Evolutionary conservation across 1,284 basidiomycete genomes (phyloP).

Genomic region (Sanghuangporus sanghuang): DNA sequence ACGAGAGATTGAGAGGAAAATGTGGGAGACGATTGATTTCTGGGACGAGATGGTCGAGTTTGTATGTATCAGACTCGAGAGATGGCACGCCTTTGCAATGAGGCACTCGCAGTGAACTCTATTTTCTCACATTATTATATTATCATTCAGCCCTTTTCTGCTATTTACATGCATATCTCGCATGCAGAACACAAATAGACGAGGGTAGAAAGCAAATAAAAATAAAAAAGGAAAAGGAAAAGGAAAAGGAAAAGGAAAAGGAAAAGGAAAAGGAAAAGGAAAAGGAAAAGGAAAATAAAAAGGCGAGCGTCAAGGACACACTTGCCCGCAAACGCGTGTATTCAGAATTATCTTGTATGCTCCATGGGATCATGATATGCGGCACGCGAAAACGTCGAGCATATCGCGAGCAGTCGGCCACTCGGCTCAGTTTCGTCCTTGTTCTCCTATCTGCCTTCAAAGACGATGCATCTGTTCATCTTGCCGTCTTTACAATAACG

Average conservation of each 20-base stretch:
- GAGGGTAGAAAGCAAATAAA: neutral
- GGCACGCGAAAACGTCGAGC: neutral
- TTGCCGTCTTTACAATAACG: neutral
- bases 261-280: neutral
- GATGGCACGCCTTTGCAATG: conserved; percentile 2
- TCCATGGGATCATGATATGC: neutral
- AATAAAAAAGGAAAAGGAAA: neutral
- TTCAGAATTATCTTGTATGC: neutral
- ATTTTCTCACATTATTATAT: neutral
- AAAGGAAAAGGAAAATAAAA: neutral
- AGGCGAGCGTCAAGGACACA: neutral
- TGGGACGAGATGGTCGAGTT: neutral
- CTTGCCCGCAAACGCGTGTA: conserved; percentile 3
- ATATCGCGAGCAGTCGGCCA: neutral
- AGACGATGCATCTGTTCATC: neutral
- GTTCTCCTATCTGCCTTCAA: neutral
- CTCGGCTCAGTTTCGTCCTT: neutral
- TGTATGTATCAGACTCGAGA: neutral
- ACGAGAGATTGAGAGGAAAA: neutral
- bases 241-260: neutral
- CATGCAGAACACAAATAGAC: neutral
- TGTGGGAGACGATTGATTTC: neutral
- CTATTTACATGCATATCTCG: neutral
- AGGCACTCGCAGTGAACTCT: neutral
- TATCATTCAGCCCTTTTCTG: neutral